Conservation (phyloP, 2,329 filamentous ascomycete genomes). For the Hypomyces rosellus region DNA sequence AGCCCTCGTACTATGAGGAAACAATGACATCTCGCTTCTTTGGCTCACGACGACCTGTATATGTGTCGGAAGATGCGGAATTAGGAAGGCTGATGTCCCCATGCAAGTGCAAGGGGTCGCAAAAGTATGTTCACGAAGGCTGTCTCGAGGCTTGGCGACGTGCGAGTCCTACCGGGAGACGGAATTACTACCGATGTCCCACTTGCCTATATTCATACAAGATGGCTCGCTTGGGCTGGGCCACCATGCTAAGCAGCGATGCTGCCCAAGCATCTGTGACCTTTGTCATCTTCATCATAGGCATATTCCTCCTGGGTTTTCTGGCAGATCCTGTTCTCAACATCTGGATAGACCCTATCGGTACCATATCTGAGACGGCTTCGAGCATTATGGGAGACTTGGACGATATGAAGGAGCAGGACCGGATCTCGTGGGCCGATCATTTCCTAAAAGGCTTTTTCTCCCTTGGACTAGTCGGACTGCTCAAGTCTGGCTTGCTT, state of each 20-base stretch:
- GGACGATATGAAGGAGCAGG: slow-evolving; percentile 32
- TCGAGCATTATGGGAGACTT: slow-evolving; percentile 38
- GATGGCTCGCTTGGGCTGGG: slow-evolving; percentile 70
- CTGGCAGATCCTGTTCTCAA: slow-evolving; percentile 89
- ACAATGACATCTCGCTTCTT: slow-evolving; percentile 26
- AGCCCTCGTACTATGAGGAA: slow-evolving; percentile 39
- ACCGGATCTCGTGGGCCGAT: slow-evolving; percentile 61
- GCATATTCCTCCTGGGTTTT: slow-evolving; percentile 81
- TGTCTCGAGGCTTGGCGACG: slow-evolving; percentile 81
- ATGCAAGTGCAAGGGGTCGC: slow-evolving; percentile 88
- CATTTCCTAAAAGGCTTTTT: slow-evolving; percentile 88
- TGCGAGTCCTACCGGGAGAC: slow-evolving; percentile 55
- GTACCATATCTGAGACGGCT: slow-evolving; percentile 50
- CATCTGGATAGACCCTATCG: slow-evolving; percentile 73
- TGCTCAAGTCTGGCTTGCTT: slow-evolving; percentile 71
- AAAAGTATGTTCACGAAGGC: slow-evolving; percentile 89
- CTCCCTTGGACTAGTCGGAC: slow-evolving; percentile 81
- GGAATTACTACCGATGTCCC: slow-evolving; percentile 81
- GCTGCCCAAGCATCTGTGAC: slow-evolving; percentile 66
- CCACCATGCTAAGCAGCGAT: slow-evolving; percentile 60
- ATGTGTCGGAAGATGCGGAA: slow-evolving; percentile 67
- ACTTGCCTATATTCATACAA: slow-evolving; percentile 82
- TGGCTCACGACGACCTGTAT: slow-evolving; percentile 39
- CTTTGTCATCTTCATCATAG: slow-evolving; percentile 59
- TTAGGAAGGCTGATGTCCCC: slow-evolving; percentile 77